A percentile compares a stretch with the other conserved stretches of the same genome.
phyloP scores from a whole-genome alignment of 257 asterid species.

The Solanum stenotomum region DNA sequence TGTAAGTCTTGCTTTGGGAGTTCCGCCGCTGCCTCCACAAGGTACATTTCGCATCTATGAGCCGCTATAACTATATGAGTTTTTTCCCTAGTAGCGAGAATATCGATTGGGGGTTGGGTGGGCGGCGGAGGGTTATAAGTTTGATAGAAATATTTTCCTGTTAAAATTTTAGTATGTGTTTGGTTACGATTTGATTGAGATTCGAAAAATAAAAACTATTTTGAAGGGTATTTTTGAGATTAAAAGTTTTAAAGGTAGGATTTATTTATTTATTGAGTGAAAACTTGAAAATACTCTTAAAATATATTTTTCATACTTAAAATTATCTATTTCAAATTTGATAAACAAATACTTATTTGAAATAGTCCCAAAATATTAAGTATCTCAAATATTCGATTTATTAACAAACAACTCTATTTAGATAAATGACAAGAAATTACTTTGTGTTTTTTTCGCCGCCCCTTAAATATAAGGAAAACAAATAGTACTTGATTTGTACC shows the following conservation, averaged over 20 bases:
- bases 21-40: not conserved
- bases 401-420: not conserved
- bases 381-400: not conserved
- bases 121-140: not conserved
- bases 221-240: not conserved
- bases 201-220: not conserved
- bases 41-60: not conserved
- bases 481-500: too few species aligned
- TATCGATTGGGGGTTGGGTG: not conserved
- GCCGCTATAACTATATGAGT: not conserved
- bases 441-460: too few species aligned
- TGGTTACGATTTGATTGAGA: not conserved
- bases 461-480: too few species aligned
- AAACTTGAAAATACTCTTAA: not conserved
- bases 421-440: too few species aligned
- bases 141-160: not conserved
- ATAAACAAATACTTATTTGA: not conserved
- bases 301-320: not conserved
- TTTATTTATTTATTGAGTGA: not conserved
- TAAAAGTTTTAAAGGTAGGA: not conserved
- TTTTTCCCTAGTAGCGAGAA: not conserved
- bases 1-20: not conserved
- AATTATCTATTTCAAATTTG: not conserved
- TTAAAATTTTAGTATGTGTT: not conserved
- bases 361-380: not conserved